Conservation (phyloP, 257 asterid species). For the Mentha longifolia region DNA sequence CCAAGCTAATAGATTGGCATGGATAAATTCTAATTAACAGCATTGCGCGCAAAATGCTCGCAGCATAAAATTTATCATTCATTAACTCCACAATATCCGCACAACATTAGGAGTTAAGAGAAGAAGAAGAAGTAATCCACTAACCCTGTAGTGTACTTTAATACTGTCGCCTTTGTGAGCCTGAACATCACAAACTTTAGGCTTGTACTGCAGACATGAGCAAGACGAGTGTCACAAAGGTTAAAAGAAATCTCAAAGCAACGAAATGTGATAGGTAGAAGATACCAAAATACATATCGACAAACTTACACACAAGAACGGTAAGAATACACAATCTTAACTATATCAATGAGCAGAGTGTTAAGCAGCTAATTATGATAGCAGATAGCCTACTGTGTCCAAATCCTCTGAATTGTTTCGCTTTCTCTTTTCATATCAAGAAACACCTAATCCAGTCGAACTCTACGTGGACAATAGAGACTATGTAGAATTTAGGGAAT, state of each 20-base stretch:
- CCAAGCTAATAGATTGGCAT: neutral
- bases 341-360: neutral
- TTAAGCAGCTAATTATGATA: neutral
- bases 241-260: neutral
- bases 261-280: conserved; percentile 6
- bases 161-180: conserved; percentile 93
- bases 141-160: conserved; percentile 93
- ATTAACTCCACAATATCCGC: neutral
- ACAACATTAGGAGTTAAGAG: neutral
- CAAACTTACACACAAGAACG: neutral
- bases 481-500: too few relatives aligned
- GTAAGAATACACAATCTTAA: neutral
- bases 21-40: neutral
- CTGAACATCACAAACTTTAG: conserved; percentile 71
- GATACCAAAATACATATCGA: neutral
- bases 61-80: neutral
- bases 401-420: too few relatives aligned
- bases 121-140: conserved; percentile 28
- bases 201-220: conserved; percentile 73
- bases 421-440: too few relatives aligned
- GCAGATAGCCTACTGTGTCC: neutral
- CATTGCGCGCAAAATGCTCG: neutral
- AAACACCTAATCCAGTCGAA: too few relatives aligned
- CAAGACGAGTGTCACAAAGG: conserved; percentile 22
- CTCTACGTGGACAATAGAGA: too few relatives aligned